Evolutionary conservation across 495 filamentous ascomycete species (phyloP), one percentile per base, ranked within the genome.

Genomic region (Aspergillus homomorphus): DNA sequence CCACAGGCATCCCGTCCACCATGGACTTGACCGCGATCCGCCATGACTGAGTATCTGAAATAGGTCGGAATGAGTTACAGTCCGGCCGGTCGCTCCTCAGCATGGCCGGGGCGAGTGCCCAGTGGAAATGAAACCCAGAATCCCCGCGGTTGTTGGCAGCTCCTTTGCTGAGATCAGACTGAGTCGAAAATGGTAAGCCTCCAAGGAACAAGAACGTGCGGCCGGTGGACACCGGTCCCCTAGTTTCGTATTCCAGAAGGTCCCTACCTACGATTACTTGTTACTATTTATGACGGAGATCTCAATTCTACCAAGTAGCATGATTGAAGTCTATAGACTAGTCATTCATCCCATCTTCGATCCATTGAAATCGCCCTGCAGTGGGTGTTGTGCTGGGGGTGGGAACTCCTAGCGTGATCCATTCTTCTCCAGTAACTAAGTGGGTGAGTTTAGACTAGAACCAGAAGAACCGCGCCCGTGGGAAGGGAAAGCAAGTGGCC

Each of bases 361-460:
- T 55, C 45, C 45, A 46, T 55, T 55, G 54, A 46, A 54, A 21
- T 48, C 16, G 57, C 50, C 57, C 44, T 56, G 42, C 53, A 52
- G 55, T 54, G 59, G 42, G 33, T 24, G 42, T 42, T 56, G 44
- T 60, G 62, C 64, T 64, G 61, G 64, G 64, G 61, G 64, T 60
- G 60, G 60, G 46, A 51, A 67, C 61, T 66, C 63, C 64, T 67
- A 67, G 64, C 64, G 56, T 64, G 57, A 56, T 59, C 57, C 56
- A 63, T 66, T 61, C 58, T 56, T 63, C 49, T 56, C 53, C 24
- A 23, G 48, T 33, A 44, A 38, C 55, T 51, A 30, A 60, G 58
- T 33, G 58, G 45, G 54, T 51, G 44, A 55, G 58, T 61, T 60
- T 52, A 56, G 56, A 57, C 59, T 53, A 54, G 53, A 59, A 62